These are phyloP conservation scores for Botrytis pseudocinerea DNA, from an alignment of 2,329 filamentous ascomycete species.

Conservation along the genomic window DNA sequence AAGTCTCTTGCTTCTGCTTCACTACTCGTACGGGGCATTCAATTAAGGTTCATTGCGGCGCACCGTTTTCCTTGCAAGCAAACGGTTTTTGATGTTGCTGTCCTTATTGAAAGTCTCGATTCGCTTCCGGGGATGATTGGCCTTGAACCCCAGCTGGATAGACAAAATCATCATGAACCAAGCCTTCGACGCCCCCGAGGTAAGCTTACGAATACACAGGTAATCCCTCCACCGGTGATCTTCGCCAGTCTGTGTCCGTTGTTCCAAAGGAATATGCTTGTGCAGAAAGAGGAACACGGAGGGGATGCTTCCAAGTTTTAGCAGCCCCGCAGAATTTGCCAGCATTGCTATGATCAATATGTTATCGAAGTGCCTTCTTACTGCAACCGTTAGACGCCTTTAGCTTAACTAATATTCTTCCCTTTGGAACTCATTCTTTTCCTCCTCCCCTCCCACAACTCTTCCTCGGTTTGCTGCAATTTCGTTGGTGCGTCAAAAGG, in stretches of 20 bases:
- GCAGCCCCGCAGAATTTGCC: neutral
- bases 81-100: neutral
- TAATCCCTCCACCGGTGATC: neutral
- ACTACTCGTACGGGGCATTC: neutral
- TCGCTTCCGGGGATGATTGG: neutral
- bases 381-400: neutral
- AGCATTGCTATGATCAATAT: constrained; percentile 12
- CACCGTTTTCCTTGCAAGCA: neutral
- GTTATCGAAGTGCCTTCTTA: neutral
- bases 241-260: neutral
- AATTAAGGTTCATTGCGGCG: neutral
- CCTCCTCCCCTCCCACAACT: neutral
- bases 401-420: neutral
- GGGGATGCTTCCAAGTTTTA: neutral
- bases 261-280: neutral
- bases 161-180: neutral
- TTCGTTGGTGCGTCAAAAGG: neutral
- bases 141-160: neutral
- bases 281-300: neutral
- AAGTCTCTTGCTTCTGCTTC: neutral
- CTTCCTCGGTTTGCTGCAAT: neutral
- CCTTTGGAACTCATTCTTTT: neutral
- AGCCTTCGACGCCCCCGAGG: neutral
- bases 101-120: neutral
- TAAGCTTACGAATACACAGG: neutral